These are phyloP conservation scores for Sanghuangporus baumii DNA, from an alignment of 1,284 basidiomycete genomes.

Conservation along the genomic window DNA sequence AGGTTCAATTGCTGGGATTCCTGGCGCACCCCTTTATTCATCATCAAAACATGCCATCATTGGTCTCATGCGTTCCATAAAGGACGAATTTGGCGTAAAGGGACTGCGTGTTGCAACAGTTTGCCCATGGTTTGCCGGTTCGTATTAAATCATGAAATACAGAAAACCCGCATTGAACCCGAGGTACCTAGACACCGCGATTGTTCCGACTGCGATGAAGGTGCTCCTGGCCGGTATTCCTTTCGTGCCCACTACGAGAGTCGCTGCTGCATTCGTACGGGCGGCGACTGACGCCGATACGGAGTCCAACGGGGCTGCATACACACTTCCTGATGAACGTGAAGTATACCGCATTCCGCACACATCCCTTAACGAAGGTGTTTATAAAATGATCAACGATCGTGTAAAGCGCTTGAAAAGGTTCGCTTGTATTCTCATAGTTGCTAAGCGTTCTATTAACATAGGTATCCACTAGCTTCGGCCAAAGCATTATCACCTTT, in stretches of 20 bases:
- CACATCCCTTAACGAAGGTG: conserved; percentile 43
- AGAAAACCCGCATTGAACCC: conserved; percentile 7
- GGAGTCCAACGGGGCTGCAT: conserved; percentile 40
- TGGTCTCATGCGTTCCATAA: conserved; percentile 47
- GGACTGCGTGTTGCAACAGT: conserved; percentile 45
- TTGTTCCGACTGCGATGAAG: conserved; percentile 36
- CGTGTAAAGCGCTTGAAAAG: conserved; percentile 33
- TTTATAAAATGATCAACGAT: conserved; percentile 44
- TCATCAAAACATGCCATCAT: conserved; percentile 49
- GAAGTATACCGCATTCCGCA: conserved; percentile 41
- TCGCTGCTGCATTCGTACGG: conserved; percentile 48
- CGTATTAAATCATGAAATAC: conserved; percentile 11
- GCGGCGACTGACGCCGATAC: conserved; percentile 45
- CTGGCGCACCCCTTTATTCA: conserved; percentile 40
- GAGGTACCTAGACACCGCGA: conserved; percentile 37
- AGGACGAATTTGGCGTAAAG: conserved; percentile 29
- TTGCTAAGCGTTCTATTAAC: not conserved
- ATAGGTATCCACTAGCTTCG: not conserved
- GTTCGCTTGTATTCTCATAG: conserved; percentile 21
- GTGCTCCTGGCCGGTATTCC: conserved; percentile 47
- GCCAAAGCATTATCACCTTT: conserved; percentile 3
- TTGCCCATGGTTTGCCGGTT: conserved; percentile 50
- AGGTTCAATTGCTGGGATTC: conserved; percentile 49
- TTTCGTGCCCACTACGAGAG: conserved; percentile 39
- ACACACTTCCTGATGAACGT: conserved; percentile 44